Evolutionary conservation across 257 asterid species (phyloP).

Genomic region (Vinca minor): DNA sequence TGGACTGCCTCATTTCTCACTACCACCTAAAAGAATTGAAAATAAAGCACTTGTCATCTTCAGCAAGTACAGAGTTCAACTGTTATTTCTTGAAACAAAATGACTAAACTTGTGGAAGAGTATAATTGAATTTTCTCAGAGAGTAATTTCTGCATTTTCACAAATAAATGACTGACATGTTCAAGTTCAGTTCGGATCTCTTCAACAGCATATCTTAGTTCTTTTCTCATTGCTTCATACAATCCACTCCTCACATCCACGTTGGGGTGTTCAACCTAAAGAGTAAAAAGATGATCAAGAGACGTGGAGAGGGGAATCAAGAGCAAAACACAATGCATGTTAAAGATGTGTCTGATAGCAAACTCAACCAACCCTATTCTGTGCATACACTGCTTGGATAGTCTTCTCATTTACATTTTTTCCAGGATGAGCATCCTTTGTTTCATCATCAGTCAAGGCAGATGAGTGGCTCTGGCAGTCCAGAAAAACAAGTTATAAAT

Average conservation of each 20-base stretch:
- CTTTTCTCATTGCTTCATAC: constrained; percentile 69
- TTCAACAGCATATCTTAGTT: constrained; percentile 74
- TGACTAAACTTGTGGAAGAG: background rate
- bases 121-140: background rate
- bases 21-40: constrained; percentile 32
- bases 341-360: constrained; percentile 2
- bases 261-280: constrained; percentile 53
- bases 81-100: background rate
- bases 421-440: constrained; percentile 40
- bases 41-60: background rate
- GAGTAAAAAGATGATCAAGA: constrained; percentile 4
- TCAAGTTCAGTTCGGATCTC: constrained; percentile 72
- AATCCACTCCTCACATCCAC: constrained; percentile 48
- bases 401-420: constrained; percentile 59
- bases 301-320: constrained; percentile 1
- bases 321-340: background rate
- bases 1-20: constrained; percentile 32
- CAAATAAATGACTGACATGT: constrained; percentile 37
- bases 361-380: constrained; percentile 43
- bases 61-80: constrained; percentile 12
- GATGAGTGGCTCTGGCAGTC: constrained; percentile 69
- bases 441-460: constrained; percentile 69
- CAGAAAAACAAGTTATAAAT: constrained; percentile 17
- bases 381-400: constrained; percentile 58
- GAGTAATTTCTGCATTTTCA: background rate